Conservation (phyloP, 495 filamentous ascomycete species). For the Trichocladium antarcticum region DNA sequence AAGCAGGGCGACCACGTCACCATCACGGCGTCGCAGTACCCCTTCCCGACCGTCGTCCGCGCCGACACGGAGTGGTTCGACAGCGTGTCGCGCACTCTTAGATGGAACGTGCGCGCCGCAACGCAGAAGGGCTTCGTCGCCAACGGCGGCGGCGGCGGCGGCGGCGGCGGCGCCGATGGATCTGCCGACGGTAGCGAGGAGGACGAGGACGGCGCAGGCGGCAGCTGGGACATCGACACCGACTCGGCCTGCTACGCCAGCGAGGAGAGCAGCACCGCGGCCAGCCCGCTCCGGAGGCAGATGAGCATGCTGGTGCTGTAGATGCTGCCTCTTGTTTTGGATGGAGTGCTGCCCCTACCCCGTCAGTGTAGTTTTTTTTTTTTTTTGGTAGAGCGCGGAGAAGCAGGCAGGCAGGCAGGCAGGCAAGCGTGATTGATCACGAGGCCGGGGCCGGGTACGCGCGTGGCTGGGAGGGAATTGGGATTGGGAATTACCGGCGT, state of each 20-base stretch:
- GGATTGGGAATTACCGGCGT: no score
- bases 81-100: slow-evolving; percentile 74
- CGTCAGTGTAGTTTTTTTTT: neutral
- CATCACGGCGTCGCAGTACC: slow-evolving; percentile 86
- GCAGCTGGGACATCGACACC: slow-evolving; percentile 83
- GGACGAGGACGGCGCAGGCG: no score
- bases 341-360: no score
- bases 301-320: slow-evolving; percentile 51
- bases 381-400: neutral
- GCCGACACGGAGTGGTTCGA: slow-evolving; percentile 86
- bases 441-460: no score
- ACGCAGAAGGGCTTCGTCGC: slow-evolving; percentile 71
- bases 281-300: slow-evolving; percentile 55
- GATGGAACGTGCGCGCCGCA: slow-evolving; percentile 85
- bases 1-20: slow-evolving; percentile 87
- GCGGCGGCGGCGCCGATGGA: slow-evolving; percentile 27
- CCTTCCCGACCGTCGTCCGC: slow-evolving; percentile 85
- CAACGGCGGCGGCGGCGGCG: slow-evolving; percentile 23
- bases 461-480: no score
- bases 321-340: neutral
- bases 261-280: slow-evolving; percentile 48
- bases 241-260: slow-evolving; percentile 57
- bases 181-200: slow-evolving; percentile 23
- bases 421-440: no score
- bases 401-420: no score